A percentile compares a stretch with the other conserved stretches of the same genome.
Evolutionary conservation across 306 rosid species (phyloP).

Genomic region (Inga laurina): DNA sequence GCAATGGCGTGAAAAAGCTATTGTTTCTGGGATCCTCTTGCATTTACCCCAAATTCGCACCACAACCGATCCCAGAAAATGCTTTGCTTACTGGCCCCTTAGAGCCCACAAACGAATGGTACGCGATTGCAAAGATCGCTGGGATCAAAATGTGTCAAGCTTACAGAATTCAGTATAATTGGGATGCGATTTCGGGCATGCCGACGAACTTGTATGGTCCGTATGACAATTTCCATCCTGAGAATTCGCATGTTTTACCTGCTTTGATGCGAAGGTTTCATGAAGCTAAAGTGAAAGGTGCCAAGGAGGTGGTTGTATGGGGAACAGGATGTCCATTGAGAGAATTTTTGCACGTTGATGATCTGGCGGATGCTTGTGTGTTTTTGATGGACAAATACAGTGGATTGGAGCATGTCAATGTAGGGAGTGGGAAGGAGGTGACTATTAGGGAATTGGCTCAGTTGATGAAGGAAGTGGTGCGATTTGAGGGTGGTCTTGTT

Average conservation of each 20-base stretch:
- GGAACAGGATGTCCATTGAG: slow-evolving; percentile 92
- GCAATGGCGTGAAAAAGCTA: slow-evolving; percentile 70
- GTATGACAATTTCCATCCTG: slow-evolving; percentile 82
- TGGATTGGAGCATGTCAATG: slow-evolving; percentile 78
- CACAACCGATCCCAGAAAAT: slow-evolving; percentile 84
- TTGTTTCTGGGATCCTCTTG: slow-evolving; percentile 91
- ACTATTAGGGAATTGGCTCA: slow-evolving; percentile 88
- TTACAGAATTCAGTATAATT: slow-evolving; percentile 72
- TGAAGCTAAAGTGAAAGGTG: slow-evolving; percentile 77
- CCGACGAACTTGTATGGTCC: slow-evolving; percentile 94
- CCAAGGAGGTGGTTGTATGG: slow-evolving; percentile 95
- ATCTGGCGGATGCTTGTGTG: slow-evolving; percentile 75
- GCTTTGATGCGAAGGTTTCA: slow-evolving; percentile 93
- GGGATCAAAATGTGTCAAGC: slow-evolving; percentile 98
- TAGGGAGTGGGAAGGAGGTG: slow-evolving; percentile 94
- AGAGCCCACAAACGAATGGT: slow-evolving; percentile 98
- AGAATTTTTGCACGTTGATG: slow-evolving; percentile 94
- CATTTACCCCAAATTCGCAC: slow-evolving; percentile 94
- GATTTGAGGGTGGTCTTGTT: slow-evolving; percentile 81
- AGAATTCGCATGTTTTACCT: slow-evolving; percentile 91
- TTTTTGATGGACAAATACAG: slow-evolving; percentile 80
- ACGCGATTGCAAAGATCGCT: slow-evolving; percentile 92
- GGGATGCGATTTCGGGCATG: slow-evolving; percentile 98
- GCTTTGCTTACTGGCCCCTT: slow-evolving; percentile 83
- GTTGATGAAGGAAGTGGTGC: slow-evolving; percentile 88